Conservation (phyloP, 2,329 filamentous ascomycete genomes). For the Pleomassaria siparia region DNA sequence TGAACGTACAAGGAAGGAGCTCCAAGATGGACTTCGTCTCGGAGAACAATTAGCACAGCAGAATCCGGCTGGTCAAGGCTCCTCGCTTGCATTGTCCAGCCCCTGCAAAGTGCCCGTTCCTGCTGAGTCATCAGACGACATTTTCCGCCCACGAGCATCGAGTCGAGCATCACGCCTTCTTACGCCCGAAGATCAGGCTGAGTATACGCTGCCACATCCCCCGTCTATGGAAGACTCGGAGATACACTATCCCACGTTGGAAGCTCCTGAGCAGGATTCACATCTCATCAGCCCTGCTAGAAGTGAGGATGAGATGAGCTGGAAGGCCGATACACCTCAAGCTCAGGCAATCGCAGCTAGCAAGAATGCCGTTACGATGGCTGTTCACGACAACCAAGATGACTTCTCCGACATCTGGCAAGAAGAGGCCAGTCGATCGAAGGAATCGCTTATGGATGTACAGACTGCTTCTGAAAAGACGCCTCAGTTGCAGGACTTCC, state of each 20-base stretch:
- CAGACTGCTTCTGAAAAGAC: conserved; percentile 20
- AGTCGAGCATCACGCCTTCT: conserved; percentile 32
- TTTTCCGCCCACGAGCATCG: conserved; percentile 27
- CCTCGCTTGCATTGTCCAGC: conserved; percentile 19
- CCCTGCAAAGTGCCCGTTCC: conserved; percentile 17
- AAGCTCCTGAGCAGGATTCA: conserved; percentile 14
- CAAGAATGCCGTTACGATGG: conserved; percentile 19
- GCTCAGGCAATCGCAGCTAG: conserved; percentile 7
- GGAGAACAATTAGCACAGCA: conserved; percentile 41
- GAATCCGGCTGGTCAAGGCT: conserved; percentile 12
- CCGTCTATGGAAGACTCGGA: conserved; percentile 12
- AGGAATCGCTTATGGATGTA: conserved; percentile 13
- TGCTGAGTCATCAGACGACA: conserved; percentile 16
- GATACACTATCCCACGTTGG: conserved; percentile 31
- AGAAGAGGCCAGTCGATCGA: conserved; percentile 48
- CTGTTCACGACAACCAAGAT: conserved; percentile 15
- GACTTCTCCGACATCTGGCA: conserved; percentile 49
- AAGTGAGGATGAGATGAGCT: conserved; percentile 38
- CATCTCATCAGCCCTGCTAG: conserved; percentile 33
- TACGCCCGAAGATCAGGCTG: conserved; percentile 38
- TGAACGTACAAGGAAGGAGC: conserved; percentile 40
- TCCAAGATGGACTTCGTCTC: conserved; percentile 42
- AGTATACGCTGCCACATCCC: conserved; percentile 18
- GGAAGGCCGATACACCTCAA: conserved; percentile 27
- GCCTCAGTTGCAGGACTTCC: conserved; percentile 35